Conservation (phyloP, 306 rosid genomes). For the Cucumis sativus region DNA sequence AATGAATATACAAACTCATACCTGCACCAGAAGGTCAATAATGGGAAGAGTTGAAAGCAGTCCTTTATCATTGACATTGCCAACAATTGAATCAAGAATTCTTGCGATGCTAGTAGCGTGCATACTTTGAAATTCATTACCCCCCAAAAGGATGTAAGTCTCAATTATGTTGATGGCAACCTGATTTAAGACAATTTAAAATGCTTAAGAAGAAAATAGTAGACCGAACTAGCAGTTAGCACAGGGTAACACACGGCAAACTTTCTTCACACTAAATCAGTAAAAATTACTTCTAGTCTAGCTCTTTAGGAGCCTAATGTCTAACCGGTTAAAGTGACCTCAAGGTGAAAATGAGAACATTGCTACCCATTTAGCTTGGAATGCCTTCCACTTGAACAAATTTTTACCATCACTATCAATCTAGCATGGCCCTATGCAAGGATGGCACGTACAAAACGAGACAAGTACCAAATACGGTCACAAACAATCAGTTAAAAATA, state of each 20-base stretch:
- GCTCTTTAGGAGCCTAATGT: neutral
- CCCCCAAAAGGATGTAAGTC: conserved; percentile 80
- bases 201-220: neutral
- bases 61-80: conserved; percentile 85
- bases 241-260: neutral
- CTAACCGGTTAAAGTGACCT: neutral
- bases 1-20: conserved; percentile 9
- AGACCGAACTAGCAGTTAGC: neutral
- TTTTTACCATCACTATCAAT: neutral
- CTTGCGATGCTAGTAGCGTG: conserved; percentile 75
- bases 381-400: neutral
- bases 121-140: conserved; percentile 65
- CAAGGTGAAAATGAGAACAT: neutral
- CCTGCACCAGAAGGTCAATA: conserved; percentile 83
- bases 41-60: conserved; percentile 70
- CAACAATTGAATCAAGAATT: conserved; percentile 74
- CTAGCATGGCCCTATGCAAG: no score
- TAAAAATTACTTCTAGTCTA: neutral
- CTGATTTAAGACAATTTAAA: conserved; percentile 30
- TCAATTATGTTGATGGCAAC: conserved; percentile 72
- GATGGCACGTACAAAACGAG: no score
- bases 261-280: neutral
- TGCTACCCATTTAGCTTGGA: neutral
- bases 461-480: neutral
- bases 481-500: neutral